Percentiles rank a stretch among this genome's conserved stretches.
These are phyloP conservation scores for Curvularia sp. DNA, from an alignment of 2,329 filamentous ascomycete genomes.

Conservation along the genomic window DNA sequence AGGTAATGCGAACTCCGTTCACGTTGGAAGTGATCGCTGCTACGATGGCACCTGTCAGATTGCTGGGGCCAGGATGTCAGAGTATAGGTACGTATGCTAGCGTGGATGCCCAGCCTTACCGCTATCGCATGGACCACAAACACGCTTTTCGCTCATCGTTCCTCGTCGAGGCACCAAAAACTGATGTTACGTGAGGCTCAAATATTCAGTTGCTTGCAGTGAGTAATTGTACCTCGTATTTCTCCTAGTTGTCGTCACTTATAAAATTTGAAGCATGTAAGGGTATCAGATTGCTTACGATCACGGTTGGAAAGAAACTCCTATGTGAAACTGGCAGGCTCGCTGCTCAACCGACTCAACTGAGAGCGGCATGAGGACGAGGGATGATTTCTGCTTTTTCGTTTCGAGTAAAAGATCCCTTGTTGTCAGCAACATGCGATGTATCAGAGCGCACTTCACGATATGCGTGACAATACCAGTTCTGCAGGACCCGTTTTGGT, in stretches of 20 bases:
- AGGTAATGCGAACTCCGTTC: not conserved
- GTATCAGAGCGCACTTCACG: not conserved
- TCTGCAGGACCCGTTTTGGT: not conserved
- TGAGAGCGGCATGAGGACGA: not conserved
- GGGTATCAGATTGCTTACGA: constrained; percentile 1
- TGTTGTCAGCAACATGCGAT: not conserved
- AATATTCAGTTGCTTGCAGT: not conserved
- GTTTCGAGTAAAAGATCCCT: not conserved
- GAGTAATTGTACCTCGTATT: not conserved
- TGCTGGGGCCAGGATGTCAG: not conserved
- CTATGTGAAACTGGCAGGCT: not conserved
- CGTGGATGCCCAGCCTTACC: not conserved
- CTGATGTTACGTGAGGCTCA: not conserved
- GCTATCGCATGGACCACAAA: not conserved
- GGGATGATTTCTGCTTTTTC: not conserved
- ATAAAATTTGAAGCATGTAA: not conserved
- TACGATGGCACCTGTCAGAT: not conserved
- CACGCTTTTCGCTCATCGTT: not conserved
- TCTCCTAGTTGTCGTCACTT: not conserved
- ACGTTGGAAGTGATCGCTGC: not conserved
- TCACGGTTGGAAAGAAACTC: not conserved
- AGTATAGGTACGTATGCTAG: not conserved
- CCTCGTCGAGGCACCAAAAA: not conserved
- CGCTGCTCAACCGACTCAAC: no score
- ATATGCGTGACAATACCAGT: not conserved